Conservation (phyloP, 441 rosid genomes). For the Populus tomentosa region DNA sequence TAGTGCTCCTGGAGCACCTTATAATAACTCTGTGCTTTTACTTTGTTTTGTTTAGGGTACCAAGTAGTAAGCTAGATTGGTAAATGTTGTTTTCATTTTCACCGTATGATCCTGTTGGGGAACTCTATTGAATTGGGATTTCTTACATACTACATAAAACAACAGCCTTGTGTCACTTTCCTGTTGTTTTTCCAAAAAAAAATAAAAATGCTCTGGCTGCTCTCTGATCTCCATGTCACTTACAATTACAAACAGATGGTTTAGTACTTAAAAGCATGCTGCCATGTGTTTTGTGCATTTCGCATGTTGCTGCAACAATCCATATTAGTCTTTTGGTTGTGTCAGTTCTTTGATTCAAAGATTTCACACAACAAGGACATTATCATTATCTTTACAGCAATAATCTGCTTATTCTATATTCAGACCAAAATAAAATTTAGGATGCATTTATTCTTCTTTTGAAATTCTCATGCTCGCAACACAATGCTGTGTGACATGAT, state of each 20-base stretch:
- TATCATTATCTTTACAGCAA: neutral
- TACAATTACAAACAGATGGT: neutral
- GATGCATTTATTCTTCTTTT: neutral
- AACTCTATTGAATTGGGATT: neutral
- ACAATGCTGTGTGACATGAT: neutral
- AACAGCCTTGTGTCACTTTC: neutral
- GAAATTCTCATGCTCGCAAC: neutral
- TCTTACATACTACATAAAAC: neutral
- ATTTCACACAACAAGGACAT: neutral
- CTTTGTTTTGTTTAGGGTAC: neutral
- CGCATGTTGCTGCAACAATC: neutral
- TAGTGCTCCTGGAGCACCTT: too few species aligned
- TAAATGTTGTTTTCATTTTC: neutral
- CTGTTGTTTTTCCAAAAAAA: neutral
- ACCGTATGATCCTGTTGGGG: neutral
- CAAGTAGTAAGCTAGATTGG: neutral
- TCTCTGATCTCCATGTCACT: neutral
- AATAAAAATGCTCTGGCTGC: neutral
- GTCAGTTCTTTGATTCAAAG: neutral
- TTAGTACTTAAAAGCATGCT: neutral
- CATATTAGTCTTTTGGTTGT: neutral
- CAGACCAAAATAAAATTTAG: neutral
- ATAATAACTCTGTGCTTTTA: neutral
- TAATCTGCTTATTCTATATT: neutral
- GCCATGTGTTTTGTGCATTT: neutral